These are phyloP conservation scores for Termitomyces sp. DNA, from an alignment of 768 basidiomycete genomes.

Conservation along the genomic window DNA sequence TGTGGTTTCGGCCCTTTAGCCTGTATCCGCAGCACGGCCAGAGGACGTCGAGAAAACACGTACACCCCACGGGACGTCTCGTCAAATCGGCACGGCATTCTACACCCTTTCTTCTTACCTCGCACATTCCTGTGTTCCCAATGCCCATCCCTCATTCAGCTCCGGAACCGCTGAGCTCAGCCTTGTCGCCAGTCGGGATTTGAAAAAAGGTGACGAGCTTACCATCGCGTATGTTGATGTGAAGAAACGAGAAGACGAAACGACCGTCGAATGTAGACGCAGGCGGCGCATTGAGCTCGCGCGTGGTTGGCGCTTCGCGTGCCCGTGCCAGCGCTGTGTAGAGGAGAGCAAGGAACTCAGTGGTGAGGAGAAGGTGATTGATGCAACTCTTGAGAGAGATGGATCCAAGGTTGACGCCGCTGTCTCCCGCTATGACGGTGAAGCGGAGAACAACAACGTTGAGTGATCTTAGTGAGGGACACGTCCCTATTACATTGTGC, in stretches of 20 bases:
- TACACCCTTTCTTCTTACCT: slow-evolving; percentile 78
- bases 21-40: slow-evolving; percentile 44
- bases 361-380: slow-evolving; percentile 23
- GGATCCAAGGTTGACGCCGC: slow-evolving; percentile 41
- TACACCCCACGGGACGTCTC: slow-evolving; percentile 68
- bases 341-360: slow-evolving; percentile 42
- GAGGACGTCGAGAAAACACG: slow-evolving; percentile 74
- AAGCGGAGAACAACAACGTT: slow-evolving; percentile 10
- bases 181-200: slow-evolving; percentile 57
- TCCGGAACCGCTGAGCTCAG: slow-evolving; percentile 64
- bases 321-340: slow-evolving; percentile 60
- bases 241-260: slow-evolving; percentile 47
- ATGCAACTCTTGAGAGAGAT: slow-evolving; percentile 35
- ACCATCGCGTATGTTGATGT: slow-evolving; percentile 75
- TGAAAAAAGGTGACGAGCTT: slow-evolving; percentile 74
- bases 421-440: slow-evolving; percentile 20
- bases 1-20: slow-evolving; percentile 28
- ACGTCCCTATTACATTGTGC: neutral
- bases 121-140: slow-evolving; percentile 70
- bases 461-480: slow-evolving; percentile 6
- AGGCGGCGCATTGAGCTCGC: slow-evolving; percentile 69
- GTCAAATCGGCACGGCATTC: slow-evolving; percentile 71
- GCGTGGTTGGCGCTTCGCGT: slow-evolving; percentile 80
- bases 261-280: slow-evolving; percentile 46
- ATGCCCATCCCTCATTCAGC: slow-evolving; percentile 57